phyloP scores from a whole-genome alignment of 1,284 basidiomycete genomes.

The Rhizoctonia solani region DNA sequence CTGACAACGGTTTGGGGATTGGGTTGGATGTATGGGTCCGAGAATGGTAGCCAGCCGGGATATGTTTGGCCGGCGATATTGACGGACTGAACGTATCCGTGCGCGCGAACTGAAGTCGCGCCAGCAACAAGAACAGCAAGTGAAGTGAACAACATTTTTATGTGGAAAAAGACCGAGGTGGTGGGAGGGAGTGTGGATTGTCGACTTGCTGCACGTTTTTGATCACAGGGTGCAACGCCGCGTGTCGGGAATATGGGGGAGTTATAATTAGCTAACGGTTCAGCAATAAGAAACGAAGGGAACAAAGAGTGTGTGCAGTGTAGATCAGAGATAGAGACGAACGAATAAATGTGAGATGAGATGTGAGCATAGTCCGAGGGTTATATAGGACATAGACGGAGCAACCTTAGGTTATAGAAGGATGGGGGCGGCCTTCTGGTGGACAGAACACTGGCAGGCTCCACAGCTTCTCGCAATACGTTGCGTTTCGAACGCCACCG shows the following conservation, averaged over 20 bases:
- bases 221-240: background rate
- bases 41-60: conserved; percentile 33
- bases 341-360: too few species aligned
- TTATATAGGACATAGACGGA: background rate
- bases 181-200: background rate
- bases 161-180: background rate
- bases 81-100: conserved; percentile 36
- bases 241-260: conserved; percentile 7
- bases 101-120: conserved; percentile 33
- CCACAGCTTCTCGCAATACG: conserved; percentile 19
- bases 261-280: conserved; percentile 17
- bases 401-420: conserved; percentile 8
- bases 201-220: conserved; percentile 9
- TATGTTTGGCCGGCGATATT: conserved; percentile 32
- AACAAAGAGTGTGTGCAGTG: background rate
- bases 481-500: background rate
- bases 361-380: background rate
- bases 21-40: conserved; percentile 25
- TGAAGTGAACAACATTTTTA: conserved; percentile 10
- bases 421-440: conserved; percentile 14
- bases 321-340: too few species aligned
- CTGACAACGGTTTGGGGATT: conserved; percentile 31
- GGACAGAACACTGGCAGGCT: background rate
- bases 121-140: conserved; percentile 8
- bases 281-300: conserved; percentile 19